Conservation (phyloP, 2,329 filamentous ascomycete genomes). For the Monilinia aucupariae region DNA sequence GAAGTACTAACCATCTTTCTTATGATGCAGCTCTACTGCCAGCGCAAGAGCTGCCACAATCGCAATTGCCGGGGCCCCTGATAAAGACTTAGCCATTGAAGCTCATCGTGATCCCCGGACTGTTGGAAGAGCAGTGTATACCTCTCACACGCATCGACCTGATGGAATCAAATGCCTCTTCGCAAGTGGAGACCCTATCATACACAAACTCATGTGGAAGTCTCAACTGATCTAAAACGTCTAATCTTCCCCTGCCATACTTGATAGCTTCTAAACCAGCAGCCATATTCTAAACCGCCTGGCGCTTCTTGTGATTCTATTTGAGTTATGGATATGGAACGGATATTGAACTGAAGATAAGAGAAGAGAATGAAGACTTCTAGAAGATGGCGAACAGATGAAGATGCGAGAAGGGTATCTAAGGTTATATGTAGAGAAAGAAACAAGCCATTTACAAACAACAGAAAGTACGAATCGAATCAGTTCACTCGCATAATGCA, state of each 20-base stretch:
- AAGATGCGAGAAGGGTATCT: background rate
- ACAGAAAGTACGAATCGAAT: background rate
- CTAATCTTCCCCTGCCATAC: conserved; percentile 64
- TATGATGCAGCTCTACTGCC: conserved; percentile 72
- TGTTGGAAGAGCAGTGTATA: conserved; percentile 21
- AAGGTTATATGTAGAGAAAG: background rate
- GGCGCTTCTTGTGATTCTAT: background rate
- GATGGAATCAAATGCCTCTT: conserved; percentile 78
- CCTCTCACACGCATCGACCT: conserved; percentile 71
- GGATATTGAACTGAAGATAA: background rate
- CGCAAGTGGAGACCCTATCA: conserved; percentile 62
- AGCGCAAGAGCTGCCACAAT: conserved; percentile 92
- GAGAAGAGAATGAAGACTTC: background rate
- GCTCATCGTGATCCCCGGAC: background rate
- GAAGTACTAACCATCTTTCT: conserved; percentile 39
- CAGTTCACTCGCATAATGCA: background rate
- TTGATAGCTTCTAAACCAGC: conserved; percentile 67
- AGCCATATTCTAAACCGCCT: conserved; percentile 21
- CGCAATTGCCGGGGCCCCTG: conserved; percentile 86
- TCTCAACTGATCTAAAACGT: conserved; percentile 78
- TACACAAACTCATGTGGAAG: conserved; percentile 77
- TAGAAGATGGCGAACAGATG: background rate
- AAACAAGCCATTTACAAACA: no score
- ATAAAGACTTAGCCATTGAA: conserved; percentile 14
- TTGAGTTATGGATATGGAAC: background rate